A percentile compares a stretch with the other conserved stretches of the same genome.
Evolutionary conservation across 495 filamentous ascomycete species (phyloP).

Genomic region (Tuber melanosporum): DNA sequence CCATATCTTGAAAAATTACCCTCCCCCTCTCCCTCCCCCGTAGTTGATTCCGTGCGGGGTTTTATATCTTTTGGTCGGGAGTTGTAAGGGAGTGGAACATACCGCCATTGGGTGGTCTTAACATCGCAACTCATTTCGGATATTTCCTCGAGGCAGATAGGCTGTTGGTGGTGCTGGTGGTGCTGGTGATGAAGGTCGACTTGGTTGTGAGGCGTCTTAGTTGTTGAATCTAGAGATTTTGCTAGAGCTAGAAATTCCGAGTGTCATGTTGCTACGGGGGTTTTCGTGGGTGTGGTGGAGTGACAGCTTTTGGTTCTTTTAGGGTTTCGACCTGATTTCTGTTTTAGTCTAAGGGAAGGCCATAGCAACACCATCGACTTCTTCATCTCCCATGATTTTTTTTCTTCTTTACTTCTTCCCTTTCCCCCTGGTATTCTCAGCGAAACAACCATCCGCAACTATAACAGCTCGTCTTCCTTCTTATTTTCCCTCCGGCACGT

Average conservation of each 20-base stretch:
- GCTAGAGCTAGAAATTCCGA: constrained; percentile 26
- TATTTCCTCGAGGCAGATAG: constrained; percentile 17
- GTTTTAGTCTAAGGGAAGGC: constrained; percentile 17
- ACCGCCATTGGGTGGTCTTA: constrained; percentile 41
- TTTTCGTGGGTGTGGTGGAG: constrained; percentile 23
- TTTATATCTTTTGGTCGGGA: neutral
- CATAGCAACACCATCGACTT: constrained; percentile 26
- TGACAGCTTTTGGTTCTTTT: constrained; percentile 22
- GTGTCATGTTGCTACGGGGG: constrained; percentile 12
- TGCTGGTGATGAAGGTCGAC: constrained; percentile 28
- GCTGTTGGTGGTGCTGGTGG: constrained; percentile 18
- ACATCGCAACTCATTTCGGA: constrained; percentile 36
- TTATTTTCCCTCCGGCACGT: neutral
- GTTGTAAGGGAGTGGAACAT: constrained; percentile 18
- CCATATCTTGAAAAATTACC: neutral
- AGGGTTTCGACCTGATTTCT: constrained; percentile 40
- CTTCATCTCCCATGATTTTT: neutral
- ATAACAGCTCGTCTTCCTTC: constrained; percentile 23
- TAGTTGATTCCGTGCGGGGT: neutral
- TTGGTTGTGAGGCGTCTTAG: constrained; percentile 13
- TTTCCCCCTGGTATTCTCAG: constrained; percentile 19
- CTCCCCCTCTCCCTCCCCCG: neutral
- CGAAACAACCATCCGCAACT: constrained; percentile 13
- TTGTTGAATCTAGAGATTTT: constrained; percentile 16
- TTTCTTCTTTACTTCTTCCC: neutral